phyloP scores from a whole-genome alignment of 768 basidiomycete species.

The Termitomyces sp. region DNA sequence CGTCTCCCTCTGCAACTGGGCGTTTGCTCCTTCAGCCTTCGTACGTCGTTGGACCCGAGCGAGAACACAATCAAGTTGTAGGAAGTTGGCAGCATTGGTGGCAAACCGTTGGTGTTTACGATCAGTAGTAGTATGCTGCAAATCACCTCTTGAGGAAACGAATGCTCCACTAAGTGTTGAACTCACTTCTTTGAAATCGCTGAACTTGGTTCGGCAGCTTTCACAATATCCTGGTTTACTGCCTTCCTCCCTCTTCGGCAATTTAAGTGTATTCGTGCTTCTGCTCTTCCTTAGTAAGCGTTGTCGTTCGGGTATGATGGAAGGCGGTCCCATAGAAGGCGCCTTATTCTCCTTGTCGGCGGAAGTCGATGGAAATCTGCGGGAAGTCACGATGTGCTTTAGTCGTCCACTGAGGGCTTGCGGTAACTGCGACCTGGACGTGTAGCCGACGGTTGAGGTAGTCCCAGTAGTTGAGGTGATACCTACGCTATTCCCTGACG shows the following conservation, averaged over 20 bases:
- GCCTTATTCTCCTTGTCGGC: slow-evolving; percentile 20
- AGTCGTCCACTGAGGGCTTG: slow-evolving; percentile 48
- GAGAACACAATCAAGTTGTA: slow-evolving; percentile 72
- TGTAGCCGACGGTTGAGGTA: slow-evolving; percentile 55
- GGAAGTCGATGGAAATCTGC: slow-evolving; percentile 33
- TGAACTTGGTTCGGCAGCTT: slow-evolving; percentile 87
- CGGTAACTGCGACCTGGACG: slow-evolving; percentile 46
- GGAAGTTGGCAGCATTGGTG: slow-evolving; percentile 67
- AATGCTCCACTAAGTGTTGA: neutral
- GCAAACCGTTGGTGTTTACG: slow-evolving; percentile 84
- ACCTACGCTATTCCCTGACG: slow-evolving; percentile 91
- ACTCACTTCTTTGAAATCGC: slow-evolving; percentile 77
- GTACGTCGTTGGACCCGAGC: slow-evolving; percentile 48
- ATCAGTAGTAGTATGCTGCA: slow-evolving; percentile 59
- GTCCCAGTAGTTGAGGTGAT: slow-evolving; percentile 91
- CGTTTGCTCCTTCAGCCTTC: slow-evolving; percentile 22
- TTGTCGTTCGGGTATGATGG: slow-evolving; percentile 47
- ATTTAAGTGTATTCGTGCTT: slow-evolving; percentile 72
- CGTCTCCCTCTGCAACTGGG: slow-evolving; percentile 18
- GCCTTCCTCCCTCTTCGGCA: slow-evolving; percentile 78
- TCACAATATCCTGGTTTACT: slow-evolving; percentile 97
- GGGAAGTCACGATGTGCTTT: slow-evolving; percentile 64
- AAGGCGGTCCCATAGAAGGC: slow-evolving; percentile 65
- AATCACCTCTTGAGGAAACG: neutral
- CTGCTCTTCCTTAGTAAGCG: slow-evolving; percentile 63